Evolutionary conservation across 345 rosid species (phyloP).

Genomic region (Euphorbia tirucalli): DNA sequence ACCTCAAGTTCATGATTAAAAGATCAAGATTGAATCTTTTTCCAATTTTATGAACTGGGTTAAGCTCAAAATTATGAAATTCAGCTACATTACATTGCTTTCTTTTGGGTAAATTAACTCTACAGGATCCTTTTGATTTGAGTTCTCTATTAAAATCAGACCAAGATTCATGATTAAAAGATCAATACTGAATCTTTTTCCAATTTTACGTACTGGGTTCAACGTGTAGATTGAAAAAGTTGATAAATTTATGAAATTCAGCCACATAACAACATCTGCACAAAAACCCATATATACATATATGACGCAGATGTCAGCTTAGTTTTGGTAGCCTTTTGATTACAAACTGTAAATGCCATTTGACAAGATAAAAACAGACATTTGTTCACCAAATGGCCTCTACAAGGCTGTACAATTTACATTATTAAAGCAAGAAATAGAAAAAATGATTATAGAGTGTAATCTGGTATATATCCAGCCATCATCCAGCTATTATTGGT

Average conservation of each 20-base stretch:
- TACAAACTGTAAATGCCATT: not conserved
- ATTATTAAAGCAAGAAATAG: too few species aligned
- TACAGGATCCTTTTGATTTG: not conserved
- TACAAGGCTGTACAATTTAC: not conserved
- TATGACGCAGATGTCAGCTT: too few species aligned
- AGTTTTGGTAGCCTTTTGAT: not conserved
- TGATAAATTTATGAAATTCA: not conserved
- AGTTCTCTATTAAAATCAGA: too few species aligned
- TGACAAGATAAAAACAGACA: too few species aligned
- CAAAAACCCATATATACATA: too few species aligned
- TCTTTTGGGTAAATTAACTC: too few species aligned
- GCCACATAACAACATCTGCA: too few species aligned
- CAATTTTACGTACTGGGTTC: not conserved
- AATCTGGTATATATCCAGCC: too few species aligned
- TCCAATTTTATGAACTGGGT: not conserved
- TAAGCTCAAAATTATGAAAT: not conserved
- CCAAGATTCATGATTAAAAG: not conserved
- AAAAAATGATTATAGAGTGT: too few species aligned
- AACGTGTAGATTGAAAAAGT: not conserved
- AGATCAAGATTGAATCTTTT: not conserved
- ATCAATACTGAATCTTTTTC: not conserved
- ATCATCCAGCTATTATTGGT: not conserved
- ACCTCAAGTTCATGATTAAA: not conserved
- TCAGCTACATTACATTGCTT: too few species aligned
- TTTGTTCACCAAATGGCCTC: not conserved